A percentile compares a stretch with the other conserved stretches of the same genome.
phyloP scores from a whole-genome alignment of 371 early-diverging fungal genomes.

The Lichtheimia hyalospora region DNA sequence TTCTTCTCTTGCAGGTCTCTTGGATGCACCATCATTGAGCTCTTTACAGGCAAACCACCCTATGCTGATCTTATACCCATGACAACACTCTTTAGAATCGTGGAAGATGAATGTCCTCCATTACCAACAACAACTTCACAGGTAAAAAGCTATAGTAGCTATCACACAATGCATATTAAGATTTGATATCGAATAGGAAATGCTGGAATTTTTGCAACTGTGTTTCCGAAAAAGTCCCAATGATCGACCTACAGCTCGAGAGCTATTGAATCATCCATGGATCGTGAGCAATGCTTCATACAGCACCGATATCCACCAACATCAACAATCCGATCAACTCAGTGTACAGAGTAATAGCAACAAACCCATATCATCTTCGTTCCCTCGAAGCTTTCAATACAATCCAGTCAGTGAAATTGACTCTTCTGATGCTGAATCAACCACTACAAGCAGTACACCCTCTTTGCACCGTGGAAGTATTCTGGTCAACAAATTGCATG shows the following conservation, averaged over 20 bases:
- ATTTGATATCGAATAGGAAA: constrained; percentile 35
- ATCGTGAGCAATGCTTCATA: constrained; percentile 25
- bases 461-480: constrained; percentile 10
- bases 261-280: constrained; percentile 75
- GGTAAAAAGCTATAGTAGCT: not conserved
- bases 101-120: constrained; percentile 82
- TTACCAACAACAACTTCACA: constrained; percentile 50
- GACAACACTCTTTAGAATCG: constrained; percentile 84
- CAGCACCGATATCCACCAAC: not conserved
- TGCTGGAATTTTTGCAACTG: constrained; percentile 64
- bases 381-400: not conserved
- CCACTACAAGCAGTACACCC: not conserved
- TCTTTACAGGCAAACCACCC: constrained; percentile 85
- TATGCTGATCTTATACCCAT: constrained; percentile 74
- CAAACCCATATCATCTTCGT: constrained; percentile 6
- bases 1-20: constrained; percentile 54
- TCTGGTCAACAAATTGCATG: constrained; percentile 19
- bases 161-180: not conserved
- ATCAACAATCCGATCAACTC: not conserved
- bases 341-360: not conserved
- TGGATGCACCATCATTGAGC: constrained; percentile 84
- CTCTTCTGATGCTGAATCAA: not conserved
- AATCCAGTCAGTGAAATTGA: not conserved
- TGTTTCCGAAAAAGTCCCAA: constrained; percentile 78
- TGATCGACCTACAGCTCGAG: constrained; percentile 63